phyloP scores from a whole-genome alignment of 208 protist species.

The Herpetomonas samuelpessoai region DNA sequence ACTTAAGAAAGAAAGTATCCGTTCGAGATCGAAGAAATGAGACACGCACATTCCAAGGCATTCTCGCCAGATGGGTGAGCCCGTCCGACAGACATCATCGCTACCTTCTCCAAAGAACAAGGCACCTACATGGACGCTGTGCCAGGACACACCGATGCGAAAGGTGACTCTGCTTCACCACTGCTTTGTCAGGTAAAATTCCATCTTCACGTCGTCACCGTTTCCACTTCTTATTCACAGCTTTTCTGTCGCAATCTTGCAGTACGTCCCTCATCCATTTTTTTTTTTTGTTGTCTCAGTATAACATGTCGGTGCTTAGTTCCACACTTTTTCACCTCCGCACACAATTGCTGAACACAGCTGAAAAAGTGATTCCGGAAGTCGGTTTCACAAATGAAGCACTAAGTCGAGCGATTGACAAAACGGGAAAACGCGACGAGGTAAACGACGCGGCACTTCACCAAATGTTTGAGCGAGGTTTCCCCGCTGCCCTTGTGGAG shows the following conservation, averaged over 20 bases:
- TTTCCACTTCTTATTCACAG: not conserved
- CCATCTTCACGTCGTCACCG: too few relatives aligned
- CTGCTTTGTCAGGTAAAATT: too few relatives aligned
- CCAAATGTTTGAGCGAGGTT: conserved; percentile 58
- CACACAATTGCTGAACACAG: conserved; percentile 33
- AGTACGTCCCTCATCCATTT: not conserved
- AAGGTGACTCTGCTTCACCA: too few relatives aligned
- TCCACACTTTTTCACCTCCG: conserved; percentile 21
- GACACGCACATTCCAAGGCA: too few relatives aligned
- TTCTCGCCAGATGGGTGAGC: too few relatives aligned
- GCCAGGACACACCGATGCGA: too few relatives aligned
- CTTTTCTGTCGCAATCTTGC: not conserved
- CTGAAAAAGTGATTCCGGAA: conserved; percentile 27
- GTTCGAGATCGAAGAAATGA: too few relatives aligned
- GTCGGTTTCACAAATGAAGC: conserved; percentile 43
- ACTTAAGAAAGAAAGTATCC: too few relatives aligned
- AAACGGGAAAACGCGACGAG: conserved; percentile 6
- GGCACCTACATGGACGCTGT: too few relatives aligned
- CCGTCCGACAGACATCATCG: too few relatives aligned
- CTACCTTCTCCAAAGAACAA: conserved; percentile 25
- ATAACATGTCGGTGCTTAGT: conserved; percentile 17
- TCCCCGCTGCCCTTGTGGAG: conserved; percentile 60
- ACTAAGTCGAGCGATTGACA: conserved; percentile 22
- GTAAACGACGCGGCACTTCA: conserved; percentile 18
- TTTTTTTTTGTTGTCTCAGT: not conserved